These are phyloP conservation scores for Ammopiptanthus mongolicus DNA, from an alignment of 306 rosid species.

Conservation along the genomic window DNA sequence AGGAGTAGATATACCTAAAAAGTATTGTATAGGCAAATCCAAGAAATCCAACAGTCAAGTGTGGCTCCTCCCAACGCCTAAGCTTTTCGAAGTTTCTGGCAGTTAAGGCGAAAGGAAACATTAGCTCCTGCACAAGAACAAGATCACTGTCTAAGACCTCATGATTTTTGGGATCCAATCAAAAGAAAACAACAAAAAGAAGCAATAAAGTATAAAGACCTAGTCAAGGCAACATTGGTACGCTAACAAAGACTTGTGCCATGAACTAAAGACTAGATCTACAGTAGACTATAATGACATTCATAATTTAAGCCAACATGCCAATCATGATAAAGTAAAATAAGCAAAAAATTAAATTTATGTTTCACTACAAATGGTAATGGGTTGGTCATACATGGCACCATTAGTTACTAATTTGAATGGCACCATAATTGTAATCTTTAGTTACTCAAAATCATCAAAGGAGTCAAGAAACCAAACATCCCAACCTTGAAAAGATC, in stretches of 20 bases:
- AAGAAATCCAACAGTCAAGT: slow-evolving; percentile 73
- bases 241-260: not conserved
- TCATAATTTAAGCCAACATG: not conserved
- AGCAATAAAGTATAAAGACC: not conserved
- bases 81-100: slow-evolving; percentile 63
- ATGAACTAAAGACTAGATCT: not conserved
- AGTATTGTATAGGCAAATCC: slow-evolving; percentile 55
- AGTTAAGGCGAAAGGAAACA: slow-evolving; percentile 57
- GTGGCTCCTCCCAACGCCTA: slow-evolving; percentile 91
- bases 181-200: slow-evolving; percentile 11
- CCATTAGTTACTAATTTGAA: not conserved
- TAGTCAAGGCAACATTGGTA: not conserved
- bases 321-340: not conserved
- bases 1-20: slow-evolving; percentile 55
- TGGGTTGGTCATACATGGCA: not conserved
- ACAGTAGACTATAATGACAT: not conserved
- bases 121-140: slow-evolving; percentile 67
- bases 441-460: slow-evolving; percentile 4
- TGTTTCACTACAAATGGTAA: not conserved
- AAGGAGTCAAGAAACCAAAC: slow-evolving; percentile 19
- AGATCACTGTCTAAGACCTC: slow-evolving; percentile 1
- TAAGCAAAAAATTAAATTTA: not conserved
- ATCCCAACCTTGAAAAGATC: slow-evolving; percentile 86
- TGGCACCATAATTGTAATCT: not conserved
- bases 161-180: not conserved